These are phyloP conservation scores for Lentinula boryana DNA, from an alignment of 768 basidiomycete genomes.

Conservation along the genomic window DNA sequence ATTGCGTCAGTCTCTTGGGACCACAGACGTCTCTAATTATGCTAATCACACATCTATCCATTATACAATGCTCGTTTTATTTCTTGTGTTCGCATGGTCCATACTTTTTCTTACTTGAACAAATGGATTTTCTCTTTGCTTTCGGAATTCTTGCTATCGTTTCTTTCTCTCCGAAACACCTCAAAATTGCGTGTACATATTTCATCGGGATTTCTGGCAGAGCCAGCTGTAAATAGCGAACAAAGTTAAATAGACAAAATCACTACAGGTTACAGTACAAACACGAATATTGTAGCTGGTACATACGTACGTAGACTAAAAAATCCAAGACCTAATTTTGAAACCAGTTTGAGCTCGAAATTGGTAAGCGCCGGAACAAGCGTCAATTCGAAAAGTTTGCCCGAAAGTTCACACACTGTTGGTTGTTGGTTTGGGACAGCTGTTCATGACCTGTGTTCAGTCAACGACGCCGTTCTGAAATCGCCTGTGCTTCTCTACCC, in stretches of 20 bases:
- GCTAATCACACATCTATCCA: not conserved
- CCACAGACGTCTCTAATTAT: not conserved
- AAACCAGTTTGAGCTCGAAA: not conserved
- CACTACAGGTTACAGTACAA: not conserved
- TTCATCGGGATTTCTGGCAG: not conserved
- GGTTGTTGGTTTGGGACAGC: conserved; percentile 1
- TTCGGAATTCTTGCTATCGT: not conserved
- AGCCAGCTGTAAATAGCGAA: not conserved
- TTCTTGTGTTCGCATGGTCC: not conserved
- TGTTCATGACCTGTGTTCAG: conserved; percentile 9
- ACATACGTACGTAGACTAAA: not conserved
- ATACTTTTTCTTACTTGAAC: not conserved
- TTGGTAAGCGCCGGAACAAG: not conserved
- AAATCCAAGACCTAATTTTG: not conserved
- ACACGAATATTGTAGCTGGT: not conserved
- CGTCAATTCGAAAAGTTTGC: not conserved
- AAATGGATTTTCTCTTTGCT: not conserved
- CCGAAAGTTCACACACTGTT: not conserved
- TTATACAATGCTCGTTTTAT: not conserved
- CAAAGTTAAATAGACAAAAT: not conserved
- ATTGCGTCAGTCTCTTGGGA: not conserved
- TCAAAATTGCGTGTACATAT: not conserved
- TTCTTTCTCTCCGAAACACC: not conserved
- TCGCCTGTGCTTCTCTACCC: not conserved
- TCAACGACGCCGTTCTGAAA: not conserved